A percentile compares a stretch with the other conserved stretches of the same genome.
Evolutionary conservation across 1,284 basidiomycete genomes (phyloP).

Genomic region (Cutaneotrichosporon cavernicola): DNA sequence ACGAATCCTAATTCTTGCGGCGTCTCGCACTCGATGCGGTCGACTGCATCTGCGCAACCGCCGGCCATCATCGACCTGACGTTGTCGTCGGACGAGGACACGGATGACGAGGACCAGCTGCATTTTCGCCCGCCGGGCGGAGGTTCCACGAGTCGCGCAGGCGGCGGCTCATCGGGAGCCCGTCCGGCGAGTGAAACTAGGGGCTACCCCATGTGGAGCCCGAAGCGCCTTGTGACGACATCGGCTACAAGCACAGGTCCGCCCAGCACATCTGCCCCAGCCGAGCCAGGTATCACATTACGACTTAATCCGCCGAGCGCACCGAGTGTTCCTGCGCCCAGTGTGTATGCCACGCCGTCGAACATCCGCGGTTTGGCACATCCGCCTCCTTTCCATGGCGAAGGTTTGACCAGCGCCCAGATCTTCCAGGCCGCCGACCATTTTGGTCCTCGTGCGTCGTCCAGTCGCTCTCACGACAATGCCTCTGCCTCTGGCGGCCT

Average conservation of each 20-base stretch:
- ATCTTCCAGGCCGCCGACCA: conserved; percentile 3
- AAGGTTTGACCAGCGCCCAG: not conserved
- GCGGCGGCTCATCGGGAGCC: conserved; percentile 27
- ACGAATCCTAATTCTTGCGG: conserved; percentile 4
- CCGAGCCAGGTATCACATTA: not conserved
- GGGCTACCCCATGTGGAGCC: not conserved
- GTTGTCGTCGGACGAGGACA: conserved; percentile 62
- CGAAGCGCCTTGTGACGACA: not conserved
- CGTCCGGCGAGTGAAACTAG: conserved; percentile 16
- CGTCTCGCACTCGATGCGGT: conserved; percentile 1
- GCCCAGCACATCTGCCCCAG: not conserved
- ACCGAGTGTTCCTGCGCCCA: not conserved
- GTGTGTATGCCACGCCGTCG: not conserved
- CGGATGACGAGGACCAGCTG: conserved; percentile 29
- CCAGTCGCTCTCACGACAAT: not conserved
- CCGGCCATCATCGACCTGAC: conserved; percentile 70
- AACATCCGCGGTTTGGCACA: not conserved
- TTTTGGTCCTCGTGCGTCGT: not conserved
- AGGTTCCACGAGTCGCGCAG: conserved; percentile 34
- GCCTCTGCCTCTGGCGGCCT: not conserved
- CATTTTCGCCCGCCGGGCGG: conserved; percentile 44
- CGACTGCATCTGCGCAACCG: conserved; percentile 11
- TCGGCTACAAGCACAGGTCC: not conserved
- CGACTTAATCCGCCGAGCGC: not conserved
- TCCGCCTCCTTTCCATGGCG: not conserved